Evolutionary conservation across 495 filamentous ascomycete genomes (phyloP).

Genomic region (Penicillium crystallinum): DNA sequence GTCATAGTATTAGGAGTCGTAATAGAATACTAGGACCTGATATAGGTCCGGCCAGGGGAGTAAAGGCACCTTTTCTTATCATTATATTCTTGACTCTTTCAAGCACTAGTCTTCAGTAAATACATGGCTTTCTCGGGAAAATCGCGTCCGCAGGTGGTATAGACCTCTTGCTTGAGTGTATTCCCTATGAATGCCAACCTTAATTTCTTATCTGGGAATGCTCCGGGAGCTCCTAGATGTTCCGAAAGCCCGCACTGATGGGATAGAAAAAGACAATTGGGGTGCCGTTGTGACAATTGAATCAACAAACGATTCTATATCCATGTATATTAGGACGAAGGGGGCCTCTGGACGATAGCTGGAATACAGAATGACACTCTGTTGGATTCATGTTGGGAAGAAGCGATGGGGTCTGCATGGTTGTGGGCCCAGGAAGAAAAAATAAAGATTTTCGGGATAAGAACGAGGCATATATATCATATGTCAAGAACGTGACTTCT

Average conservation of each 20-base stretch:
- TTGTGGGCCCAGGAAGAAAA: background rate
- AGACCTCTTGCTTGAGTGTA: background rate
- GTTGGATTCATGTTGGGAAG: background rate
- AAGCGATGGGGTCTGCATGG: background rate
- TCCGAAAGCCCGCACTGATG: background rate
- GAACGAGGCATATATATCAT: no score
- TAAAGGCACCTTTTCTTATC: background rate
- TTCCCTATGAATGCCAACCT: background rate
- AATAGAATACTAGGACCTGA: background rate
- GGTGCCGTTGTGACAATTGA: background rate
- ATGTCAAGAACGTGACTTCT: no score
- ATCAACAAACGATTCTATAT: background rate
- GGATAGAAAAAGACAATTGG: background rate
- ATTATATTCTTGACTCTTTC: background rate
- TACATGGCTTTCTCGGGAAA: background rate
- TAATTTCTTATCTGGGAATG: background rate
- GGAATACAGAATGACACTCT: background rate
- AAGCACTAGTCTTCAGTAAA: background rate
- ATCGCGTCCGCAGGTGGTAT: background rate
- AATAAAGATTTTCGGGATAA: no score
- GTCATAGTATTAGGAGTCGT: no score
- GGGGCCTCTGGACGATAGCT: background rate
- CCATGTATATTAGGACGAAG: background rate
- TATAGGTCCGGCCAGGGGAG: background rate
- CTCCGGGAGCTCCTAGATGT: background rate